Base-by-base conservation (phyloP, 768 basidiomycete genomes). In the Psilocybe tampanensis region DNA sequence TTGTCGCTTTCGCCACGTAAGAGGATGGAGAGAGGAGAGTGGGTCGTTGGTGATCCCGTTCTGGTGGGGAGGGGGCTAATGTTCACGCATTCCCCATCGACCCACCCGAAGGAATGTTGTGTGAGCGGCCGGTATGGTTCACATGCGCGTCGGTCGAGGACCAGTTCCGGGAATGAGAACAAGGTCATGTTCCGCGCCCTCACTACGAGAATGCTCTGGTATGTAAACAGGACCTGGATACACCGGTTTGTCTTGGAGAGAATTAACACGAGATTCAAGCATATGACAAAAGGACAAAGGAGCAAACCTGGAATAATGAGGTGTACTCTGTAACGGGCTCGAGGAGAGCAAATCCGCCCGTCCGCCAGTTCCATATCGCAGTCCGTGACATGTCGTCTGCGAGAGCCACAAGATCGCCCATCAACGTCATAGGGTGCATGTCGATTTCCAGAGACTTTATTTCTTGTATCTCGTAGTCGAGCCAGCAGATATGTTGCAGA, bases 21-120 rank as follows among this genome's bases (percentile, higher is more conserved):
- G 8, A 89, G 75, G 48, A 89, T 75, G 0, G 80, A 78, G 17
- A 86, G 60, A 0, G 74, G 52, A 3, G 60, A 42, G 49, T 50
- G 41, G 21, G 6, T 17, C 22, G 43, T 48, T 17, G 34, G 23
- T 23, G 33, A 15, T 43, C 18, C 43, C n/a, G 44, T 39, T 29
- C n/a, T 19, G 39, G 47, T 21, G 42, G 53, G 22, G 52, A 60
- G 53, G 11, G 54, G 60, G 55, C 65, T 58, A n/a, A 61, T 26
- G 13, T 52, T 50, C 1, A 82, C 75, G 2, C 78, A 78, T 34
- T 85, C 74, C 8, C 83, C 82, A 52, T 89, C 88, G 13, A 87
- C 79, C 87, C 87, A 89, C 15, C 87, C 87, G 61, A 87, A 88
- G 2, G 83, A 81, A 60, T 83, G 78, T 2, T 61, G 64, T 1